Base-by-base conservation (phyloP, 441 rosid genomes). In the Arabidopsis hybrid region DNA sequence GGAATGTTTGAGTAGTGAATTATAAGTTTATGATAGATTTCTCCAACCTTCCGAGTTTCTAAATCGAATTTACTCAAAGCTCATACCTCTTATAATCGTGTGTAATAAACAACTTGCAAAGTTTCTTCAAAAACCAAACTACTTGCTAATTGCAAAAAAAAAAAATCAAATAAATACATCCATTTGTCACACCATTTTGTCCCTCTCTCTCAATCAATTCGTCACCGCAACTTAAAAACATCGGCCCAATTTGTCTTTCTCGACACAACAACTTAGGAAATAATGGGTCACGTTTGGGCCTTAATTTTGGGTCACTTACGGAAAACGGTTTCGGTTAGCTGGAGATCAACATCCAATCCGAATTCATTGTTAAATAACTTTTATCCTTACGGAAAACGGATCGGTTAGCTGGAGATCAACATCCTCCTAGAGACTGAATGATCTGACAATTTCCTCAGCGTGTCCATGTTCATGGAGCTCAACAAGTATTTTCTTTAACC, bases 381-480 rank as follows among this genome's bases (percentile, higher is more conserved):
- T 31, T 31, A 31, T 31, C 32, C 6, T 31, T 21, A 21, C 26
- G 26, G 26, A 21, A 21, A 21, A 21, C 26, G 26, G 26, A 21
- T 21, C 26, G 26, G 26, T 21, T 21, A 21, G 26, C 26, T 21
- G 26, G 26, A 21, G 26, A 21, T 21, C 26, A 21, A 21, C 26
- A 21, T 21, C 98, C 84, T 95, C 98, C 83, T 81, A 88, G 12
- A 94, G 89, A 71, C 77, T 77, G 65, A 95, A 95, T 72, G 89
- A 79, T 76, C 81, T 91, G 32, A 87, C 91, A 70, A 88, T 74
- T 67, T 86, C 88, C 80, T 96, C 79, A 7, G 99, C 99, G 68
- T 71, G 80, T 77, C 92, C 97, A 29, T 95, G 94, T 71, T 95
- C 96, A 13, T 92, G 88, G 82, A 92, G 90, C 60, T 89, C 97